phyloP scores from a whole-genome alignment of 75 land plant species.

The Gnetum montanum region DNA sequence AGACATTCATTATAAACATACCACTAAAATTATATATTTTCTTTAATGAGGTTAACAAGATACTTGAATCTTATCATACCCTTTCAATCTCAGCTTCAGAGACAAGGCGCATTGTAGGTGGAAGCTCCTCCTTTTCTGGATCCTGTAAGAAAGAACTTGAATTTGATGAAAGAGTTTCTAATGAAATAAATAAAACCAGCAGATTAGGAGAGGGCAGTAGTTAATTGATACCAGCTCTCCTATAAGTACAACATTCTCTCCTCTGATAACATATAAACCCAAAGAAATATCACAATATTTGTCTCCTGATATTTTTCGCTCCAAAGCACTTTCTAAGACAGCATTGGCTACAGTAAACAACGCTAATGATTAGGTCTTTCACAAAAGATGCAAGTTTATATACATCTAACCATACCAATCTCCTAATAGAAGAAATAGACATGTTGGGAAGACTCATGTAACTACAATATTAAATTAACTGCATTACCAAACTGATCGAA shows the following conservation, averaged over 20 bases:
- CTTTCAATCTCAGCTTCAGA: constrained; percentile 67
- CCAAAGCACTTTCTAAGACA: constrained; percentile 86
- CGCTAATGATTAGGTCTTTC: too few relatives aligned
- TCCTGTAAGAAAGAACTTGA: constrained; percentile 39
- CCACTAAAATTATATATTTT: not conserved
- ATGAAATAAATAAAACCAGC: too few relatives aligned
- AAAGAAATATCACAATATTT: constrained; percentile 89
- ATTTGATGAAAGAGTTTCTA: too few relatives aligned
- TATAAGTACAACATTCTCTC: constrained; percentile 95
- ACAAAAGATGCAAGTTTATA: too few relatives aligned
- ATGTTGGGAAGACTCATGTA: not conserved
- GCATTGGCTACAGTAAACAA: constrained; percentile 68
- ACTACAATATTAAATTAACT: not conserved
- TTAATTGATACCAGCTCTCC: constrained; percentile 77
- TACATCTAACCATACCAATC: too few relatives aligned
- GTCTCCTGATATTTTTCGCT: constrained; percentile 92
- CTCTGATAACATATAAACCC: constrained; percentile 93
- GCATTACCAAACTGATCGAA: constrained; percentile 99
- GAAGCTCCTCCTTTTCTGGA: constrained; percentile 80
- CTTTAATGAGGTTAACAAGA: too few relatives aligned
- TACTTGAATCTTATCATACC: too few relatives aligned
- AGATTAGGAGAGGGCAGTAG: too few relatives aligned
- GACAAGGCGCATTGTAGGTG: constrained; percentile 83
- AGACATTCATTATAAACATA: not conserved
- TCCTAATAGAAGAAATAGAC: not conserved